A percentile compares a stretch with the other conserved stretches of the same genome.
Evolutionary conservation across 768 basidiomycete species (phyloP).

Genomic region (Termitomyces sp.): DNA sequence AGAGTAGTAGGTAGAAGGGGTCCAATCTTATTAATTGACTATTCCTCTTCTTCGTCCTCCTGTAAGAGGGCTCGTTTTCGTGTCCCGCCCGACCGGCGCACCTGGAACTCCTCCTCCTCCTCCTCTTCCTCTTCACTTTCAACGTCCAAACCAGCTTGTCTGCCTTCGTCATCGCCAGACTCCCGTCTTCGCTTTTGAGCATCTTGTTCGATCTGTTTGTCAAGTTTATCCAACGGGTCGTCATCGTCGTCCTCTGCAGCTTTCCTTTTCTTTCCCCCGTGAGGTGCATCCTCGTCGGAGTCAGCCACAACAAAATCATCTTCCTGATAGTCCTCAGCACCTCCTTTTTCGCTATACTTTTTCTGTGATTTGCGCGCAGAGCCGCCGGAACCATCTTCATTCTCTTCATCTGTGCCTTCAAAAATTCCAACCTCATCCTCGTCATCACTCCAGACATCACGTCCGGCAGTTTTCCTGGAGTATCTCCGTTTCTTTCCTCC

Average conservation of each 20-base stretch:
- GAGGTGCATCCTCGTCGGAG: constrained; percentile 60
- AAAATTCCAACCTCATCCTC: constrained; percentile 56
- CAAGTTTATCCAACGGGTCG: constrained; percentile 66
- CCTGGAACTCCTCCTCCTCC: constrained; percentile 68
- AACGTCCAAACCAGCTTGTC: constrained; percentile 25
- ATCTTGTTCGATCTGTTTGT: constrained; percentile 62
- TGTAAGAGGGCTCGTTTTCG: constrained; percentile 59
- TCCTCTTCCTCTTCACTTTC: constrained; percentile 39
- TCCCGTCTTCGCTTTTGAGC: constrained; percentile 42
- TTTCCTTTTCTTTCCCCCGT: constrained; percentile 34
- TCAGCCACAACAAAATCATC: constrained; percentile 87
- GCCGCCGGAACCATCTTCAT: constrained; percentile 34
- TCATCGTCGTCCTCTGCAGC: constrained; percentile 36
- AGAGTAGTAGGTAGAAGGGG: neutral
- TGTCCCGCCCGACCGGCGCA: constrained; percentile 51
- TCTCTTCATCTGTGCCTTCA: constrained; percentile 58
- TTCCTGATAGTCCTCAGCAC: constrained; percentile 70
- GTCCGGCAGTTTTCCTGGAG: constrained; percentile 36
- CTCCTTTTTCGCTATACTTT: constrained; percentile 47
- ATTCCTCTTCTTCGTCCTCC: constrained; percentile 62
- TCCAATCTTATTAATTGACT: neutral
- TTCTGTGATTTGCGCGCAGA: constrained; percentile 43
- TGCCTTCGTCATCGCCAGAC: constrained; percentile 25
- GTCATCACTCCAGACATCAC: constrained; percentile 61
- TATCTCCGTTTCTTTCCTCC: constrained; percentile 46